Evolutionary conservation across 2,329 filamentous ascomycete genomes (phyloP).

Genomic region (Xylaria multiplex): DNA sequence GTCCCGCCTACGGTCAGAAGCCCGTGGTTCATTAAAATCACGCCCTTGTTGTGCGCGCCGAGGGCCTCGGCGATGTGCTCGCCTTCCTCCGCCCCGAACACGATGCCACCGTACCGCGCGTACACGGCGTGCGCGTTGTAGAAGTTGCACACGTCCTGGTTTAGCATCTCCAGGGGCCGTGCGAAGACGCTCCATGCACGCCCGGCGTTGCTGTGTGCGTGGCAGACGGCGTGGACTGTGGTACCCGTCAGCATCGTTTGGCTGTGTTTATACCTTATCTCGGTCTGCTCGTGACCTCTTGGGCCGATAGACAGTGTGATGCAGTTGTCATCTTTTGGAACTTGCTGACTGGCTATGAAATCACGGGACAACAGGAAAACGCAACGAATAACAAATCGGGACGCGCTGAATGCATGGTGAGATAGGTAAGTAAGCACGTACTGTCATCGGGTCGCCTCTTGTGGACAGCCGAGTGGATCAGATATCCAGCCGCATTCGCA

Average conservation of each 20-base stretch:
- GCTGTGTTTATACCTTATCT: background rate
- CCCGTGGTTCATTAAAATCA: conserved; percentile 72
- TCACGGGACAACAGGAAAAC: background rate
- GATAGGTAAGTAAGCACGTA: conserved; percentile 9
- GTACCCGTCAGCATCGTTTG: conserved; percentile 50
- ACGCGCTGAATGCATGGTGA: background rate
- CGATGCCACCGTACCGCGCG: conserved; percentile 61
- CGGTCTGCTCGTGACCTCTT: background rate
- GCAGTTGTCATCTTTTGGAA: background rate
- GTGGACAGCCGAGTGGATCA: conserved; percentile 76
- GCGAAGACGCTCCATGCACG: conserved; percentile 75
- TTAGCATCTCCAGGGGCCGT: conserved; percentile 74
- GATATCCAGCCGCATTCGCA: conserved; percentile 74
- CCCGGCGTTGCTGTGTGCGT: conserved; percentile 73
- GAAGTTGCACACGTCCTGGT: conserved; percentile 73
- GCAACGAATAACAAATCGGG: conserved; percentile 10
- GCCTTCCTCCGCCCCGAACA: conserved; percentile 71
- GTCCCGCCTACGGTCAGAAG: conserved; percentile 75
- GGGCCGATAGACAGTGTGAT: background rate
- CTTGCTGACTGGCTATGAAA: conserved; percentile 1
- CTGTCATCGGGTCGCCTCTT: conserved; percentile 63
- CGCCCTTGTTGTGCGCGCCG: conserved; percentile 65
- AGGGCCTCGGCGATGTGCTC: conserved; percentile 70
- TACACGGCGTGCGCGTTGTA: conserved; percentile 74
- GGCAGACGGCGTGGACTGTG: conserved; percentile 70